These are phyloP conservation scores for Aspergillus chevalieri DNA, from an alignment of 2,329 filamentous ascomycete genomes.

Conservation along the genomic window DNA sequence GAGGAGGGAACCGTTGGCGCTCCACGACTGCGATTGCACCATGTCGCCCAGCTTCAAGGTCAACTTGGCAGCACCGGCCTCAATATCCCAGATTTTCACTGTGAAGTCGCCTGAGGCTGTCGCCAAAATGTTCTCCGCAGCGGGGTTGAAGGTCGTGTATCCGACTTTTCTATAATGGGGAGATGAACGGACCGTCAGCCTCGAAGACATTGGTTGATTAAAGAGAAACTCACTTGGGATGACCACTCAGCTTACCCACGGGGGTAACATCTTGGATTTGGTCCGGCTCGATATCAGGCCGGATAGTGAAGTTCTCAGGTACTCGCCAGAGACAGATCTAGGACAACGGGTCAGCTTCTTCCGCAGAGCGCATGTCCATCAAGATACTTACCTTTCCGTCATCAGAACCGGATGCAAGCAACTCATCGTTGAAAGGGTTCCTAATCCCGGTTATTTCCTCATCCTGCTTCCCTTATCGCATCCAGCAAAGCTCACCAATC, in stretches of 20 bases:
- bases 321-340: conserved; percentile 90
- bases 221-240: conserved; percentile 61
- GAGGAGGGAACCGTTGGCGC: conserved; percentile 75
- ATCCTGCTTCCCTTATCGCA: conserved; percentile 1
- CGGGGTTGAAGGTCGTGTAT: conserved; percentile 95
- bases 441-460: conserved; percentile 39
- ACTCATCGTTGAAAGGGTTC: conserved; percentile 91
- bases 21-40: conserved; percentile 94
- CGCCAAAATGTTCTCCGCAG: conserved; percentile 90
- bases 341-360: conserved; percentile 12
- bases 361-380: neutral
- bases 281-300: conserved; percentile 68
- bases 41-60: conserved; percentile 83
- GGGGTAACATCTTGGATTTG: conserved; percentile 77
- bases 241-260: conserved; percentile 73
- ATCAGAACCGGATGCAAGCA: conserved; percentile 91
- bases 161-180: conserved; percentile 71
- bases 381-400: conserved; percentile 66
- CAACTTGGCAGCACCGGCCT: conserved; percentile 66
- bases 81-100: conserved; percentile 92
- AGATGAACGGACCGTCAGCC: conserved; percentile 12
- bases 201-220: neutral
- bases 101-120: conserved; percentile 92
- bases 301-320: conserved; percentile 75
- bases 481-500: conserved; percentile 64